Conservation (phyloP, 306 rosid species). For the Pterocarpus santalinus region DNA sequence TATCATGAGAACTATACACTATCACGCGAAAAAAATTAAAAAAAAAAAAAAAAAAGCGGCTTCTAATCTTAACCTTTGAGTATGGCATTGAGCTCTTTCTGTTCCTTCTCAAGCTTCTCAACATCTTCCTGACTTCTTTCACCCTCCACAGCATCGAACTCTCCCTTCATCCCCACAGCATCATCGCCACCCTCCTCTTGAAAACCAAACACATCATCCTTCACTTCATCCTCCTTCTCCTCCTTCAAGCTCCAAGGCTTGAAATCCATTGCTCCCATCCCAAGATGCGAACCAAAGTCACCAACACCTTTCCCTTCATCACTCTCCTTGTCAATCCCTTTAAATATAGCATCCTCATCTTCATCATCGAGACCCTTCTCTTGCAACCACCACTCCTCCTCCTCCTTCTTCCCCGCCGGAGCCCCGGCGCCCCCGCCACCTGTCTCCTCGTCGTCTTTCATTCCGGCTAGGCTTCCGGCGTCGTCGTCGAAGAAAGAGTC, state of each 20-base stretch:
- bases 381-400: slow-evolving; percentile 53
- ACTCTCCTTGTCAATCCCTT: slow-evolving; percentile 43
- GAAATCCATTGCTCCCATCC: slow-evolving; percentile 46
- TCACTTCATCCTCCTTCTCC: slow-evolving; percentile 55
- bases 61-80: slow-evolving; percentile 63
- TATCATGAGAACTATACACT: not conserved
- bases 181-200: slow-evolving; percentile 42
- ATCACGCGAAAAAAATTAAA: not conserved
- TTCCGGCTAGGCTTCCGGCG: slow-evolving; percentile 41
- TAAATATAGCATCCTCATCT: slow-evolving; percentile 58
- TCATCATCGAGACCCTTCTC: slow-evolving; percentile 52
- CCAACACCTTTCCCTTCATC: slow-evolving; percentile 37
- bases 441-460: slow-evolving; percentile 12
- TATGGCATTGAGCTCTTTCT: slow-evolving; percentile 67
- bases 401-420: not conserved
- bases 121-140: slow-evolving; percentile 52
- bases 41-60: not conserved
- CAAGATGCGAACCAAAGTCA: slow-evolving; percentile 41
- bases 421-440: not conserved
- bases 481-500: slow-evolving; percentile 59
- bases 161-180: slow-evolving; percentile 33
- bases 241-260: slow-evolving; percentile 71
- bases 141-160: slow-evolving; percentile 26
- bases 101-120: slow-evolving; percentile 65
- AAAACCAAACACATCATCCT: slow-evolving; percentile 55